Conservation (phyloP, 768 basidiomycete species). For the Cyathus striatus region DNA sequence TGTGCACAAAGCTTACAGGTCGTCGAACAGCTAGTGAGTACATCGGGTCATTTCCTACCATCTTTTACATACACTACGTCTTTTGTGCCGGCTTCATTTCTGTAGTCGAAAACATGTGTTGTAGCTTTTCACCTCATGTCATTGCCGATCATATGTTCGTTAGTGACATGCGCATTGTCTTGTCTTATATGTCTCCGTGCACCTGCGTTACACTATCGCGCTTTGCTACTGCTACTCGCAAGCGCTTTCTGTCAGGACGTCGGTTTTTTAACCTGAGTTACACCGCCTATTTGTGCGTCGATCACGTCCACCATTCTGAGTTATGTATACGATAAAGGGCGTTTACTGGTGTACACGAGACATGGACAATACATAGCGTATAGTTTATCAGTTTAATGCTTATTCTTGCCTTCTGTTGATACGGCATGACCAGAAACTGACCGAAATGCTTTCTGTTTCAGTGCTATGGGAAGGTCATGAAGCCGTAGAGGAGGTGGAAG, state of each 20-base stretch:
- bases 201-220: slow-evolving; percentile 1
- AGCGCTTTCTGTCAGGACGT: no score
- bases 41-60: slow-evolving; percentile 19
- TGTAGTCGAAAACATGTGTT: slow-evolving; percentile 29
- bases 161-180: slow-evolving; percentile 2
- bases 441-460: slow-evolving; percentile 23
- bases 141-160: slow-evolving; percentile 1
- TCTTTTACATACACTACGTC: slow-evolving; percentile 23
- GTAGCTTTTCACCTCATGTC: slow-evolving; percentile 19
- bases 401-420: no score
- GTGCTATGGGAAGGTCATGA: slow-evolving; percentile 73
- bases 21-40: slow-evolving; percentile 77
- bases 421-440: no score
- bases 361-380: no score
- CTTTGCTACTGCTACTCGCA: no score
- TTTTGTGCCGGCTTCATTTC: slow-evolving; percentile 18
- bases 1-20: slow-evolving; percentile 57
- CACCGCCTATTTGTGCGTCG: no score
- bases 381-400: no score
- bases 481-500: slow-evolving; percentile 42
- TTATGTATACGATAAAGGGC: no score
- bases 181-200: slow-evolving; percentile 4
- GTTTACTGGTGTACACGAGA: no score
- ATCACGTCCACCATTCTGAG: no score
- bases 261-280: no score